Evolutionary conservation across 2,329 filamentous ascomycete species (phyloP).

Genomic region (Aspergillus brunneoviolaceus): DNA sequence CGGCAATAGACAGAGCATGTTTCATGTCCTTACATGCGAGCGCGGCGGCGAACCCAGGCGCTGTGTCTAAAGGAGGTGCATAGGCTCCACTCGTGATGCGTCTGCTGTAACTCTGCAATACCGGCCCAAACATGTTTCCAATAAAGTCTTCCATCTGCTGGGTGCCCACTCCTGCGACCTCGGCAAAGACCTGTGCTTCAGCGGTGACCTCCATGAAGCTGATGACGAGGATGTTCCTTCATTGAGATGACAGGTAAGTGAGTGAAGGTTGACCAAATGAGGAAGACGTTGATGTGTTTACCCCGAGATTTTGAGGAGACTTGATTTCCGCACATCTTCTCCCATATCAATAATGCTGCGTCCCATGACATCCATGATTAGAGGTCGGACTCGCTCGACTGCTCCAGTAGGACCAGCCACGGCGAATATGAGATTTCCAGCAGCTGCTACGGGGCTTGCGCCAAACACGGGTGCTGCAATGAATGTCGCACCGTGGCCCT

Average conservation of each 20-base stretch:
- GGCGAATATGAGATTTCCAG: conserved; percentile 50
- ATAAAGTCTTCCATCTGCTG: conserved; percentile 44
- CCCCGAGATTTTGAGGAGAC: conserved; percentile 49
- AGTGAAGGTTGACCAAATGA: too few species aligned
- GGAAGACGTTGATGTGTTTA: conserved; percentile 16
- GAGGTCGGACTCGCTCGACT: conserved; percentile 38
- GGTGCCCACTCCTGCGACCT: conserved; percentile 45
- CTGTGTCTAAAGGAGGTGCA: conserved; percentile 15
- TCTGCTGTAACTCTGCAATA: conserved; percentile 18
- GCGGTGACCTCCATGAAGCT: conserved; percentile 52
- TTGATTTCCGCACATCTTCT: conserved; percentile 45
- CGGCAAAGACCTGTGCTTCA: conserved; percentile 53
- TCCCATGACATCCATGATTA: conserved; percentile 38
- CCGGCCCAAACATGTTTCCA: conserved; percentile 21
- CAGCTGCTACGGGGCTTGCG: conserved; percentile 49
- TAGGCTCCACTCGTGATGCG: conserved; percentile 22
- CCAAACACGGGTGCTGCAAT: conserved; percentile 53
- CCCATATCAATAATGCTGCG: conserved; percentile 44
- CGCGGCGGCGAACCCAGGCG: conserved; percentile 17
- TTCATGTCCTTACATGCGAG: conserved; percentile 18
- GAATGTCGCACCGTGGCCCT: conserved; percentile 35
- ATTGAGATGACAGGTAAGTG: too few species aligned
- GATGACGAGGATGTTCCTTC: conserved; percentile 51
- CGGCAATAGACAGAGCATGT: conserved; percentile 12
- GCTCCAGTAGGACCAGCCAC: conserved; percentile 44